These are phyloP conservation scores for Cladosporium sp. DNA, from an alignment of 2,329 filamentous ascomycete genomes.

Conservation along the genomic window DNA sequence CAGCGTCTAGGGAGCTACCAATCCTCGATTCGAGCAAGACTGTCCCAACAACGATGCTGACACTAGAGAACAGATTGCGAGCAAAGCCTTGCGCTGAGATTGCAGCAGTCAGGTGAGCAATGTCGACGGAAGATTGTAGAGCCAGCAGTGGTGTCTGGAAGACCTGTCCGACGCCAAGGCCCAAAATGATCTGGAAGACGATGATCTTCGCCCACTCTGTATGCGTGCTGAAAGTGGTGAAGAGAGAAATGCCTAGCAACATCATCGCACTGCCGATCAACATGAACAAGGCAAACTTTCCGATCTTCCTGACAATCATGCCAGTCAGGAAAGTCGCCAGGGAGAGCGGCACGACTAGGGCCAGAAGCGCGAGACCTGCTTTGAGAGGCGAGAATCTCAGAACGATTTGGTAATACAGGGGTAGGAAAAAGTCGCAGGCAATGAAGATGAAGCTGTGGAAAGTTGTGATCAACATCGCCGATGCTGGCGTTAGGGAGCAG, in stretches of 20 bases:
- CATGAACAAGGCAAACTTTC: constrained; percentile 49
- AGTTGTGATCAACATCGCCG: constrained; percentile 64
- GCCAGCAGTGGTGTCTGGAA: constrained; percentile 67
- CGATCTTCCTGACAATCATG: constrained; percentile 43
- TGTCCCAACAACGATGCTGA: constrained; percentile 5
- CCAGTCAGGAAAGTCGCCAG: constrained; percentile 32
- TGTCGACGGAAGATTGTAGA: constrained; percentile 48
- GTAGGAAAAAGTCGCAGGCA: constrained; percentile 72
- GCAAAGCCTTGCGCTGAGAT: constrained; percentile 4
- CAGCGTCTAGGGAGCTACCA: background rate
- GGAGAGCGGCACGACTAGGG: constrained; percentile 31
- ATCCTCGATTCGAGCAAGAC: constrained; percentile 8
- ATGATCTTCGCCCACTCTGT: constrained; percentile 37
- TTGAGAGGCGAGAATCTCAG: constrained; percentile 56
- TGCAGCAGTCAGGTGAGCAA: background rate
- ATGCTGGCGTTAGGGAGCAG: constrained; percentile 59
- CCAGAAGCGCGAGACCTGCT: constrained; percentile 44
- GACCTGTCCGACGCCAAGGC: constrained; percentile 62
- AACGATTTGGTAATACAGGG: constrained; percentile 78
- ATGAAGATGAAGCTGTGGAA: constrained; percentile 76
- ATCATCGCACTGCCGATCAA: constrained; percentile 38
- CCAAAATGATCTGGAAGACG: constrained; percentile 58
- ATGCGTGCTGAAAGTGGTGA: constrained; percentile 33
- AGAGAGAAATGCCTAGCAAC: constrained; percentile 36
- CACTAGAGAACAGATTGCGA: constrained; percentile 2